Evolutionary conservation across 1,284 basidiomycete species (phyloP).

Genomic region (Neolentinus lepideus): DNA sequence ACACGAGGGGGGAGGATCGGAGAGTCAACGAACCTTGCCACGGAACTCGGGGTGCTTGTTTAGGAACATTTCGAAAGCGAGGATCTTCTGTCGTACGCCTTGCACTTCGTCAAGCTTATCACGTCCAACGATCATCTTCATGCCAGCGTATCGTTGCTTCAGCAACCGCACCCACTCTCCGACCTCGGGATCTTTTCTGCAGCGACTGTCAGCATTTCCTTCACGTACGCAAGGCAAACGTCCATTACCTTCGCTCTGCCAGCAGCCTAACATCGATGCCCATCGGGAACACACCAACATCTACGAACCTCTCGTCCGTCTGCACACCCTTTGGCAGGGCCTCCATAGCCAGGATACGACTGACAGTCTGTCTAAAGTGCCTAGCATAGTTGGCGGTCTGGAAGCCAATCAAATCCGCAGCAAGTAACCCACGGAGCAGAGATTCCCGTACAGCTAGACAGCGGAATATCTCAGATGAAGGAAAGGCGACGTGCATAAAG

Average conservation of each 20-base stretch:
- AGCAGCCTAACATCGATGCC: conserved; percentile 78
- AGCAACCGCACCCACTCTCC: conserved; percentile 75
- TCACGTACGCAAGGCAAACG: conserved; percentile 2
- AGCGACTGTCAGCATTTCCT: conserved; percentile 3
- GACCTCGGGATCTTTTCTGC: conserved; percentile 71
- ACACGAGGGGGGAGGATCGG: neutral
- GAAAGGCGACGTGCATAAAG: conserved; percentile 88
- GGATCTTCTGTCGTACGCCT: conserved; percentile 78
- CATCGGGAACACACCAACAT: conserved; percentile 85
- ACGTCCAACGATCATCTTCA: conserved; percentile 81
- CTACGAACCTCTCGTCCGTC: conserved; percentile 59
- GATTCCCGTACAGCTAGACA: conserved; percentile 67
- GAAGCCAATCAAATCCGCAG: conserved; percentile 71
- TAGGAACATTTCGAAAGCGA: conserved; percentile 80
- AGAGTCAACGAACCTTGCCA: conserved; percentile 43
- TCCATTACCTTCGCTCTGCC: conserved; percentile 58
- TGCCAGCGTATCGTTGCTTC: conserved; percentile 73
- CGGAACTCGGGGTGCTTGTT: conserved; percentile 74
- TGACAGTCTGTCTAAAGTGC: conserved; percentile 80
- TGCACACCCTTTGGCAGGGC: conserved; percentile 82
- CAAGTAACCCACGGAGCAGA: conserved; percentile 69
- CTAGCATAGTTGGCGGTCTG: conserved; percentile 79
- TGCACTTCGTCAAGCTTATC: conserved; percentile 88
- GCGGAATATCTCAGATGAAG: conserved; percentile 82
- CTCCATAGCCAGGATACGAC: conserved; percentile 74